phyloP scores from a whole-genome alignment of 768 basidiomycete genomes.

The Cytidiella melzeri region DNA sequence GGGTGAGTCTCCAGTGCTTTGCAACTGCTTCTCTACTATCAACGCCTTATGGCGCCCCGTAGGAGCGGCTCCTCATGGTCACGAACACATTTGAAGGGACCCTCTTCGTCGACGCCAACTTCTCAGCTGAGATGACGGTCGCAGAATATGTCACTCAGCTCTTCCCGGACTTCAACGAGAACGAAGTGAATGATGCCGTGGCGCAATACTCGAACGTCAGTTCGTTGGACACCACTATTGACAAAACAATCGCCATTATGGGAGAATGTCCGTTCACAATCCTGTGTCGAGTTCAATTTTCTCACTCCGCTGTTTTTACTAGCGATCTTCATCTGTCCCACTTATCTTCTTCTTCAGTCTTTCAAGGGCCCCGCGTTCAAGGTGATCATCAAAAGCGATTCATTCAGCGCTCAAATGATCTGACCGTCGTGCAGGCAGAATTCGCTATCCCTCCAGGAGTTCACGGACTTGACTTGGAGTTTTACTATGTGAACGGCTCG shows the following conservation, averaged over 20 bases:
- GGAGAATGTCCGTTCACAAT: not conserved
- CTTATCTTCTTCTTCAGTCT: not conserved
- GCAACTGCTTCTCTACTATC: no score
- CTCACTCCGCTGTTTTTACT: not conserved
- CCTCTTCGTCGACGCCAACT: not conserved
- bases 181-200: not conserved
- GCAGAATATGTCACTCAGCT: not conserved
- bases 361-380: not conserved
- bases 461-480: not conserved
- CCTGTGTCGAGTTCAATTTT: not conserved
- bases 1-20: not conserved
- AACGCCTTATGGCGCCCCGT: no score
- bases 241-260: not conserved
- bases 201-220: not conserved
- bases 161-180: not conserved
- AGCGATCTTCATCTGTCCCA: not conserved
- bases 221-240: not conserved
- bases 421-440: not conserved
- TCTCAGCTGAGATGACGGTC: not conserved
- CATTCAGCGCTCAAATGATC: not conserved
- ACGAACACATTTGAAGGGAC: not conserved
- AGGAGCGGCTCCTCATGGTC: not conserved
- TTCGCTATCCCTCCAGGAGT: not conserved
- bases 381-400: not conserved
- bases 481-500: not conserved